These are phyloP conservation scores for Neospora caninum DNA, from an alignment of 169 alveolate species.

Conservation along the genomic window DNA sequence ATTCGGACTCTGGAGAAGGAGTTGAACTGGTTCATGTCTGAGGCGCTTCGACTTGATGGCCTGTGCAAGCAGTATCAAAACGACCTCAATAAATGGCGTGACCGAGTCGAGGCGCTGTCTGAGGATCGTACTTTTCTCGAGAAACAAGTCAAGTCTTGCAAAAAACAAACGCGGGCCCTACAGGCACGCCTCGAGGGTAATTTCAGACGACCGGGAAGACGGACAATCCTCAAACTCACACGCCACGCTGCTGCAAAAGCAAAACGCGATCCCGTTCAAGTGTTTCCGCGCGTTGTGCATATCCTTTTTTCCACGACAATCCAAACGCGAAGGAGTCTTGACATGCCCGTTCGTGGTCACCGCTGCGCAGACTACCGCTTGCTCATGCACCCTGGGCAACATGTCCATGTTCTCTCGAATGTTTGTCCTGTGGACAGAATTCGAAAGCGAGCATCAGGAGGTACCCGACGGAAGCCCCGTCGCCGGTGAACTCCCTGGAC, in stretches of 20 bases:
- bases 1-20: slow-evolving; percentile 61
- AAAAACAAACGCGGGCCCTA: neutral
- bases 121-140: slow-evolving; percentile 71
- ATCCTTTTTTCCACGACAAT: too few species aligned
- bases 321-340: too few species aligned
- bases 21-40: slow-evolving; percentile 70
- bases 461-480: neutral
- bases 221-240: too few species aligned
- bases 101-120: slow-evolving; percentile 64
- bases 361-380: too few species aligned
- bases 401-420: too few species aligned
- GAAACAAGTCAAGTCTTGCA: slow-evolving; percentile 51
- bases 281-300: too few species aligned
- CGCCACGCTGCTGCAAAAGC: too few species aligned
- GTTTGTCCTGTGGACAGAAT: neutral
- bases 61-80: slow-evolving; percentile 64
- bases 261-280: too few species aligned
- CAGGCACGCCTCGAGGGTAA: slow-evolving; percentile 32
- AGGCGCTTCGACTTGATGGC: slow-evolving; percentile 71
- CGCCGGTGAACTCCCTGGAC: neutral
- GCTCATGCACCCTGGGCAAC: too few species aligned
- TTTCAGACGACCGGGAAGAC: neutral
- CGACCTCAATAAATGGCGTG: slow-evolving; percentile 65
- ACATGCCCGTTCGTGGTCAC: too few species aligned
- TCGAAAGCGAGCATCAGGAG: neutral